Evolutionary conservation across 2,329 filamentous ascomycete genomes (phyloP), one percentile per base, ranked within the genome.

Genomic region (Verticillium nubilum): DNA sequence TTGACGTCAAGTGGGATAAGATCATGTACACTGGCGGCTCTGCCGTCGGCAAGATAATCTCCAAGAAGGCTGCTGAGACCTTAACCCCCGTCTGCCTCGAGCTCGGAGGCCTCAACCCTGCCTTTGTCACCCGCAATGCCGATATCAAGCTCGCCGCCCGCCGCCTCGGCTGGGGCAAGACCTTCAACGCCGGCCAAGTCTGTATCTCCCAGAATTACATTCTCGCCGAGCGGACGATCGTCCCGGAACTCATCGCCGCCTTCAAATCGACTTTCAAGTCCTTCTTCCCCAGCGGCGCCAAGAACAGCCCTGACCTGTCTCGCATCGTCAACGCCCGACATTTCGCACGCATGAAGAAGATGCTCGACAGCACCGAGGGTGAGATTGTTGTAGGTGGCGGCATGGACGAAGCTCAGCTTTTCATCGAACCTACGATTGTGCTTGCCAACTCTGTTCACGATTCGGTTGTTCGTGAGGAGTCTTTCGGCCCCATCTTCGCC

Each of bases 1-100:
- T 99, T 33, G 86, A 94, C 60, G 86, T 92, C 78, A 94, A 94
- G 74, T 99, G 93, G 89, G 93, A 96, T 78, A 98, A 97, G 83
- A 96, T 99, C 69, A 93, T 95, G 80, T 99, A 97, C 78, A 99
- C 95, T 1, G 95, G 95, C 58, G 88, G 86, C 68, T 82, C 83
- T 57, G 78, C 72, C 28, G 92, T 97, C 19, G 95, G 91, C 69
- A 92, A 88, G 70, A 93, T 98, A 68, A 87, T 98, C 58, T 85
- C 91, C 54, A 88, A 93, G 73, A 97, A 96, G 73, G 95, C 94
- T 0, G 94, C 95, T 61, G 86, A 92, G 70, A 88, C 91, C 37
- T 81, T 97, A 62, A 98, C 95, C 0, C 95, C 95, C 0, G 87
- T 96, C 25, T 85, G 88, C 10, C 86, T 98, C 54, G 95, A 99